Conservation (phyloP, 192 early-diverging fungal genomes). For the Gryganskiella cystojenkinii region DNA sequence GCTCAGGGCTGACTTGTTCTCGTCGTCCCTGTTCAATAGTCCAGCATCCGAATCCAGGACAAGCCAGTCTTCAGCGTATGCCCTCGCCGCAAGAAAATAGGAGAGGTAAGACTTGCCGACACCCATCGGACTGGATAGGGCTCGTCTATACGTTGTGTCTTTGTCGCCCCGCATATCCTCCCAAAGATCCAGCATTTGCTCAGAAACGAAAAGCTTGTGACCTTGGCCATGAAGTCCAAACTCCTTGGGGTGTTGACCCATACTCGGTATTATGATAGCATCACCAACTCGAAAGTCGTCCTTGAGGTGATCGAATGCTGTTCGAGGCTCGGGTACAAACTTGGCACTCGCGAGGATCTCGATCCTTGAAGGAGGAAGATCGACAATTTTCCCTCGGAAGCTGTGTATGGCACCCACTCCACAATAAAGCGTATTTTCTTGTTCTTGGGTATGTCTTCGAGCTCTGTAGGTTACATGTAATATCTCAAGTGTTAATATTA, state of each 20-base stretch:
- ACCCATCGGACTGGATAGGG: slow-evolving; percentile 40
- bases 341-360: slow-evolving; percentile 10
- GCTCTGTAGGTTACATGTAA: too few species aligned
- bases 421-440: slow-evolving; percentile 27
- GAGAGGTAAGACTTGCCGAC: slow-evolving; percentile 39
- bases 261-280: slow-evolving; percentile 11
- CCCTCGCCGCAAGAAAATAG: slow-evolving; percentile 34
- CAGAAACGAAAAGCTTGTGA: slow-evolving; percentile 22
- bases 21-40: slow-evolving; percentile 2
- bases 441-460: too few species aligned
- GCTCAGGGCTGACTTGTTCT: neutral
- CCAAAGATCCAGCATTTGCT: slow-evolving; percentile 43
- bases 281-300: slow-evolving; percentile 18
- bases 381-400: slow-evolving; percentile 23
- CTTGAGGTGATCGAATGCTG: slow-evolving; percentile 16
- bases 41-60: slow-evolving; percentile 43
- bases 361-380: slow-evolving; percentile 19
- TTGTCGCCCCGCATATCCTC: slow-evolving; percentile 10
- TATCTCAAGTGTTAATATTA: too few species aligned
- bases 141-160: slow-evolving; percentile 12
- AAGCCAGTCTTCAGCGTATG: slow-evolving; percentile 32
- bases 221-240: neutral
- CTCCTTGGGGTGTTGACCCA: slow-evolving; percentile 5
- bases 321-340: slow-evolving; percentile 18
- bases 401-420: slow-evolving; percentile 17